phyloP scores from a whole-genome alignment of 768 basidiomycete species.

The Cystofilobasidium bisporidii region DNA sequence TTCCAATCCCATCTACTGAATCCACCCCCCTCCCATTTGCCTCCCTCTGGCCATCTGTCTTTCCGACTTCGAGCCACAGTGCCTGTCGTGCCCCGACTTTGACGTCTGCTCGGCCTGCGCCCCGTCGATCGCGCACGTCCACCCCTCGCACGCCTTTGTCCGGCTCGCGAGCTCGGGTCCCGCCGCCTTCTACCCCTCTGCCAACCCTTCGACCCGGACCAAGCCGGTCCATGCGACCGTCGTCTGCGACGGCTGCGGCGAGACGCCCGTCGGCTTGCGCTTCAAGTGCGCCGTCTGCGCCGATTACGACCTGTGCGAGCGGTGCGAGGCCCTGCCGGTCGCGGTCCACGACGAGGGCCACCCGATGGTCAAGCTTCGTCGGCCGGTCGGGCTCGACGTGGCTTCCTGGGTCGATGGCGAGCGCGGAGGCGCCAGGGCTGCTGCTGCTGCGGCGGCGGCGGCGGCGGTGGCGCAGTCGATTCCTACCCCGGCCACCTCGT shows the following conservation, averaged over 20 bases:
- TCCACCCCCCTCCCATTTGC: no score
- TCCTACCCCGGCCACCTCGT: neutral
- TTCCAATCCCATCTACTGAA: no score
- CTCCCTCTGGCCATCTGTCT: no score
- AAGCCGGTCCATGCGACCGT: neutral
- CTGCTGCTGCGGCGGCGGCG: neutral
- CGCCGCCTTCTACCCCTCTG: neutral
- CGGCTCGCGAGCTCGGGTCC: slow-evolving; percentile 45
- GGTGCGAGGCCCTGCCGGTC: slow-evolving; percentile 20
- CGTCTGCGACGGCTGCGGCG: slow-evolving; percentile 24
- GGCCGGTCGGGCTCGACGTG: neutral
- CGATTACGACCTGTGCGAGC: slow-evolving; percentile 57
- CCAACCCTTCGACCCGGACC: neutral
- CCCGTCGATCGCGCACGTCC: slow-evolving; percentile 49
- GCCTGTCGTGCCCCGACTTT: slow-evolving; percentile 68
- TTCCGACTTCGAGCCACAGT: slow-evolving; percentile 23
- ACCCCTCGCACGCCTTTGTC: slow-evolving; percentile 66
- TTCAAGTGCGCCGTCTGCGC: slow-evolving; percentile 79
- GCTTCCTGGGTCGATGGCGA: neutral
- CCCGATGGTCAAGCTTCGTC: slow-evolving; percentile 20
- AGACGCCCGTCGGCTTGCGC: slow-evolving; percentile 54
- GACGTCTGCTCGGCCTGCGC: slow-evolving; percentile 64
- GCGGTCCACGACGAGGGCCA: neutral
- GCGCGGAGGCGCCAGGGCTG: neutral
- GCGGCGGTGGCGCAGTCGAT: neutral